Base-by-base conservation (phyloP, 129 eudicot genomes). In the Flaveria brownii region DNA sequence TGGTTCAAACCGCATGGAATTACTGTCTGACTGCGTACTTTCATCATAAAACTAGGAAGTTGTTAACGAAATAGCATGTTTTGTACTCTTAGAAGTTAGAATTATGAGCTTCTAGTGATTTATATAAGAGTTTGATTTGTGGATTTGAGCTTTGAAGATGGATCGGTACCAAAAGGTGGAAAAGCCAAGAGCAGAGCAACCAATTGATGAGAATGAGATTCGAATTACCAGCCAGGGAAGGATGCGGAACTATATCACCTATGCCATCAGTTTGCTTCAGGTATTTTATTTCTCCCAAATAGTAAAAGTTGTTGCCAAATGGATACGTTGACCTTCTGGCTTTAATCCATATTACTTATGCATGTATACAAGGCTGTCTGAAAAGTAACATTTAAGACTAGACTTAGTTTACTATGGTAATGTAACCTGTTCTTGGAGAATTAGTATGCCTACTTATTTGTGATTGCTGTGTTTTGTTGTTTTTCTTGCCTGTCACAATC, bases 161-260 rank as follows among this genome's bases (percentile, higher is more conserved):
- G 96, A 92, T 77, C 93, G 90, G 81, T 92, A 89, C 88, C 89
- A 86, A 68, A 92, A 83, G 82, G 96, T 92, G 52, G 96, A 87
- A 90, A 92, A 86, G 85, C 96, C 97, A 25, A 92, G 82, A 77
- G 87, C 59, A 41, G 98, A 89, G 68, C 80, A 88, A 25, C 90
- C 96, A 11, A 92, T 92, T 77, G 84, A 88, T 70, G 98, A 89
- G 86, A 92, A 92, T 87, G 98, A 89, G 88, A 89, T 92, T 80
- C 89, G 98, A 75, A 90, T 92, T 70, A 90, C 98, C 2, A 90
- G 98, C 82, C 98, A 86, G 67, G 96, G 98, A 30, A 84, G 98
- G 83, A 92, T 90, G 96, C 82, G 96, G 10, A 92, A 85, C 86
- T 92, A 90, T 73, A 90, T 92, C 81, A 86, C 94, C 11, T 90